Evolutionary conservation across 345 rosid genomes (phyloP), one percentile per base, ranked within the genome.

Genomic region (Linum trigynum): DNA sequence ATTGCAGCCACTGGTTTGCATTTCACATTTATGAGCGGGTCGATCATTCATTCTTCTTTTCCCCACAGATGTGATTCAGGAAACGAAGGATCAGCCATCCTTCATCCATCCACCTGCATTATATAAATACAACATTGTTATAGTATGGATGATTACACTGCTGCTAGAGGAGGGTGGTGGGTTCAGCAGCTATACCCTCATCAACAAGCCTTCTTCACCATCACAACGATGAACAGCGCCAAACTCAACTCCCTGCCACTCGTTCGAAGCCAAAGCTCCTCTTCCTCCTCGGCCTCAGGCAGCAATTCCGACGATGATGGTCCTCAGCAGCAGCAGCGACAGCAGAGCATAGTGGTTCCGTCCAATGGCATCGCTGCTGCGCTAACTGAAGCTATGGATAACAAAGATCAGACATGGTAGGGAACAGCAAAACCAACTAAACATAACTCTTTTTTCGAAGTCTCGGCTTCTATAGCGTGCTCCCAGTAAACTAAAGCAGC

Each of bases 401-500:
- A 73, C 64, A 83, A 80, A 63, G 82, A 80, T 68, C 83, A 79
- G 67, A 80, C 88, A 63, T 82, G 94, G 96, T 86, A 23, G 32
- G 32, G 32, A 23, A 84, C 62, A 3, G 50, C 10, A 43, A 7
- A 3, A 38, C 59, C 14, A 14, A 38, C 67, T 59, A 23, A 23
- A 23, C 32, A 23, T 23, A 23, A 23, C 32, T 23, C 32, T 23
- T 23, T 23, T 23, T 23, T 23, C 32, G 32, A 23, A 23, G 32
- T 23, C 32, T 23, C 32, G 32, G 32, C 32, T 23, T 23, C 32
- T 23, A 23, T 23, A 23, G 32, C 32, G 32, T 23, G 32, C 32
- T 23, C 32, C 32, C 32, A 23, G 32, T 23, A 55, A 35, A 66
- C 23, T 45, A 48, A 57, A 39, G 56, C 57, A 7, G 55, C 23